Evolutionary conservation across 2,329 filamentous ascomycete genomes (phyloP).

Genomic region (Aaosphaeria pasadenensis): DNA sequence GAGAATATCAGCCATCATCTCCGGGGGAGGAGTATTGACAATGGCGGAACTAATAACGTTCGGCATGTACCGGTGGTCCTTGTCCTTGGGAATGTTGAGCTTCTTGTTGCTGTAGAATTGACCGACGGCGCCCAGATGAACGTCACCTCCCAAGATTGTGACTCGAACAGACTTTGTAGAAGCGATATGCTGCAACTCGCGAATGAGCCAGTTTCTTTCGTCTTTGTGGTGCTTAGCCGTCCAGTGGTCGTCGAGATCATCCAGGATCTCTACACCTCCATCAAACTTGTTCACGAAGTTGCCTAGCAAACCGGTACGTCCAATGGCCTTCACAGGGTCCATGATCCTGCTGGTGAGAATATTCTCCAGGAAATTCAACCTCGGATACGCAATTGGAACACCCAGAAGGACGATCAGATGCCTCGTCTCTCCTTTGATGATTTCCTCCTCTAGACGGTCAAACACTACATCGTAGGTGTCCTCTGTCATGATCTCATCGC

Average conservation of each 20-base stretch:
- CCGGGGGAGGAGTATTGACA: conserved; percentile 84
- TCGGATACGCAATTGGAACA: conserved; percentile 55
- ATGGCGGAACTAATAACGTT: conserved; percentile 94
- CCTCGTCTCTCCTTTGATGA: conserved; percentile 79
- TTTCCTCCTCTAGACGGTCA: conserved; percentile 77
- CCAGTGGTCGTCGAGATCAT: conserved; percentile 96
- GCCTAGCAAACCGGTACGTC: conserved; percentile 76
- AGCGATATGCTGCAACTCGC: conserved; percentile 89
- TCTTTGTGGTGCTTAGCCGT: conserved; percentile 91
- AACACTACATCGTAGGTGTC: conserved; percentile 85
- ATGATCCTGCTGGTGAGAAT: conserved; percentile 78
- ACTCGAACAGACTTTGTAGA: conserved; percentile 89
- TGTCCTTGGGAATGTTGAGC: conserved; percentile 70
- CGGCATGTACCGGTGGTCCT: conserved; percentile 93
- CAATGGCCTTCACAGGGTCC: conserved; percentile 85
- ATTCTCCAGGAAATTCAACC: conserved; percentile 59
- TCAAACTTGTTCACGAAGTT: conserved; percentile 84
- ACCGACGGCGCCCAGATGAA: conserved; percentile 86
- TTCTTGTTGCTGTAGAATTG: conserved; percentile 95
- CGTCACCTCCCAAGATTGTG: conserved; percentile 90
- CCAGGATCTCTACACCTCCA: conserved; percentile 84
- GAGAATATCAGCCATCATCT: conserved; percentile 83
- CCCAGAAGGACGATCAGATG: conserved; percentile 86
- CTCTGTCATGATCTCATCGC: conserved; percentile 74
- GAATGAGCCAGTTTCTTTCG: conserved; percentile 81